Evolutionary conservation across 2,329 filamentous ascomycete genomes (phyloP).

Genomic region (Aspergillus pseudonomiae): DNA sequence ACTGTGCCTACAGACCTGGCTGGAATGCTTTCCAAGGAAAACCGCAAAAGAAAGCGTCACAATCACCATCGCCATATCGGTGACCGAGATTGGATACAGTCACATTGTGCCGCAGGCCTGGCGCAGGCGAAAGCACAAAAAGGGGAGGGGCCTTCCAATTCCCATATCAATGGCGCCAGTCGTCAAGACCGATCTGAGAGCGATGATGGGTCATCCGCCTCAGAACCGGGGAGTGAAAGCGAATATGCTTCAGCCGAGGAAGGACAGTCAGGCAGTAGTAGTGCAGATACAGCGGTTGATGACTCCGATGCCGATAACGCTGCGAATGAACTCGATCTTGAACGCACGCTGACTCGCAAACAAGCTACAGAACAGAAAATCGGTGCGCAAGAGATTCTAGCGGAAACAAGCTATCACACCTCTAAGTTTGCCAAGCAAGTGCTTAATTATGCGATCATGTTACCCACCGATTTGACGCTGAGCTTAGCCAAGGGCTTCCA

Average conservation of each 20-base stretch:
- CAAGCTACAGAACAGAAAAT: slow-evolving; percentile 7
- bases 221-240: neutral
- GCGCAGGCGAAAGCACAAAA: neutral
- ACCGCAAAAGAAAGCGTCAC: neutral
- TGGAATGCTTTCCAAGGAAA: slow-evolving; percentile 9
- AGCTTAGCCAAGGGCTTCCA: slow-evolving; percentile 84
- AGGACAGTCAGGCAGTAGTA: neutral
- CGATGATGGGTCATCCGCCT: neutral
- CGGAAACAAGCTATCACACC: slow-evolving; percentile 67
- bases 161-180: neutral
- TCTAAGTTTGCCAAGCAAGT: slow-evolving; percentile 72
- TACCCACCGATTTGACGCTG: slow-evolving; percentile 82
- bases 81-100: slow-evolving; percentile 1
- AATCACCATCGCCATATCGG: slow-evolving; percentile 4
- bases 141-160: neutral
- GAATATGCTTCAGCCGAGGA: slow-evolving; percentile 11
- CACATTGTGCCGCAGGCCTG: neutral
- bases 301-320: neutral
- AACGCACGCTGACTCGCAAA: slow-evolving; percentile 14
- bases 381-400: slow-evolving; percentile 12
- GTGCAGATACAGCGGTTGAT: neutral
- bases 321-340: slow-evolving; percentile 11
- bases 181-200: neutral
- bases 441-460: slow-evolving; percentile 73
- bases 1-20: slow-evolving; percentile 64